Conservation (phyloP, 768 basidiomycete genomes). For the Tulasnella sp. region DNA sequence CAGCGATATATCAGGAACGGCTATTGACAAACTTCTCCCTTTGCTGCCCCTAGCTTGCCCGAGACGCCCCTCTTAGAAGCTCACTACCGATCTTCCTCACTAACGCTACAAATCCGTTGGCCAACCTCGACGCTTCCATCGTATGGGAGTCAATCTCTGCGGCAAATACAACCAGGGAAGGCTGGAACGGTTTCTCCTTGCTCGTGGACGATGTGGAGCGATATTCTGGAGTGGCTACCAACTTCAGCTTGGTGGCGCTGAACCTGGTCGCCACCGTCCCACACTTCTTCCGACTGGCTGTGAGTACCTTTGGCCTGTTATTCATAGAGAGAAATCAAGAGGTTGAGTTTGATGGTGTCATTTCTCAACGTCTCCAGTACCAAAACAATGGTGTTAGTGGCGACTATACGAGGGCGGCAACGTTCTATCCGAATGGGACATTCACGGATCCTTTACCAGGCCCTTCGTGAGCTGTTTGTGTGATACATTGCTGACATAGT, state of each 20-base stretch:
- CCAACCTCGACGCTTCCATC: slow-evolving; percentile 46
- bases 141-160: slow-evolving; percentile 38
- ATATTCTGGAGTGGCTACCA: slow-evolving; percentile 56
- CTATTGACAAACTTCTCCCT: slow-evolving; percentile 13
- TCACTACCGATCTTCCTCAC: slow-evolving; percentile 61
- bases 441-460: slow-evolving; percentile 67
- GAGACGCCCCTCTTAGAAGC: slow-evolving; percentile 61
- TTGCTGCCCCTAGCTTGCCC: too few species aligned
- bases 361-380: slow-evolving; percentile 23
- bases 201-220: slow-evolving; percentile 81
- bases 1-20: background rate
- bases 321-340: too few species aligned
- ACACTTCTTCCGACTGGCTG: slow-evolving; percentile 72
- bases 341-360: too few species aligned
- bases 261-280: slow-evolving; percentile 38
- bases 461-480: slow-evolving; percentile 40
- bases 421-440: slow-evolving; percentile 66
- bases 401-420: slow-evolving; percentile 73
- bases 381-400: slow-evolving; percentile 30
- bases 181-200: slow-evolving; percentile 68
- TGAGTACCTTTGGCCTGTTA: slow-evolving; percentile 32
- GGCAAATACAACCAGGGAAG: slow-evolving; percentile 28
- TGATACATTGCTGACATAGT: too few species aligned
- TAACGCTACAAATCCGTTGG: slow-evolving; percentile 38
- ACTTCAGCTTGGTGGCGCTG: slow-evolving; percentile 56